Evolutionary conservation across 1,139 yeast species (phyloP), one percentile per base, ranked within the genome.

Genomic region (Lodderomyces metapsilosis): DNA sequence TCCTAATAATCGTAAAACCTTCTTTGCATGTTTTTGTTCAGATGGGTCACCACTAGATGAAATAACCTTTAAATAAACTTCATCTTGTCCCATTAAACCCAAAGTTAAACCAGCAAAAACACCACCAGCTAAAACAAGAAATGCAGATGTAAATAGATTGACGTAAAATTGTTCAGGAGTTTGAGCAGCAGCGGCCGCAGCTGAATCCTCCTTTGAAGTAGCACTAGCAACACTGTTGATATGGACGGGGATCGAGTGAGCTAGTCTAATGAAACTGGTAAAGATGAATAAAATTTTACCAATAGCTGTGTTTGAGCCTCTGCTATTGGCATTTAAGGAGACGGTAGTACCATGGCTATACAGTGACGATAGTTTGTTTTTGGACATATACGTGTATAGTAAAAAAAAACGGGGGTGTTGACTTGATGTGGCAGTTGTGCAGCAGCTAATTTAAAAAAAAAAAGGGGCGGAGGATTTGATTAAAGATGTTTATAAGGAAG

Each of bases 51-150:
- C 84, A 34, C 78, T 70, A 18, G 78, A 71, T 35, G 82, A 77
- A 50, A 85, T 81, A 21, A 85, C 94, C 57, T 82, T 84, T 47
- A 84, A 66, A 54, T 89, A 88, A 32, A 91, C 94, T 63, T 91
- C 98, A 61, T 92, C 98, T 64, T 91, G 98, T 48, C 98, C 98
- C 98, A 92, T 92, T 24, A 92, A 75, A 2, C 95, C 98, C 43
- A 92, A 73, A 18, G 98, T 92, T 40, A 92, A 71, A 7, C 98
- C 98, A 2, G 98, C 98, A 70, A 92, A 92, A 11, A 89, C 86
- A 50, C 98, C 98, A 39, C 98, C 98, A 3, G 89, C 75, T 34
- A 92, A 60, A 2, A 92, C 98, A 28, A 92, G 74, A 20, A 75
- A 53, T 3, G 76, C 77, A 0, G 96, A 85, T 2, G 86, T 68